Conservation (phyloP, 2,329 filamentous ascomycete genomes). For the Alternaria triticina region DNA sequence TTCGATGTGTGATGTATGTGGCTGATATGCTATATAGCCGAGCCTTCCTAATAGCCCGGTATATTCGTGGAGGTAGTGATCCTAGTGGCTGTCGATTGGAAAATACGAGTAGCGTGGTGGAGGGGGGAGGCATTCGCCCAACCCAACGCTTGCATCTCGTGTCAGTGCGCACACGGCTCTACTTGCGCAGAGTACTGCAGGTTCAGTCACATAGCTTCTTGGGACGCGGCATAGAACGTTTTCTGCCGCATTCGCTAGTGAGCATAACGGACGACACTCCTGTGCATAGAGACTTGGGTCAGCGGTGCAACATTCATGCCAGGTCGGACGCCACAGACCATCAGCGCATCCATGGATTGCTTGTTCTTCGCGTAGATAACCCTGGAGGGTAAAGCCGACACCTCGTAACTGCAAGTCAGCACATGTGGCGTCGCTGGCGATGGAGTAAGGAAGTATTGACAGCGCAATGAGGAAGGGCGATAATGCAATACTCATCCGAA, state of each 20-base stretch:
- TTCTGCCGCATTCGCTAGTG: constrained; percentile 7
- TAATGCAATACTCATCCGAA: neutral
- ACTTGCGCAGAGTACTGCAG: neutral
- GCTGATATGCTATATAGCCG: neutral
- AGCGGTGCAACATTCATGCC: constrained; percentile 21
- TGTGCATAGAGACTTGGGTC: neutral
- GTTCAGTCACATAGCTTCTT: neutral
- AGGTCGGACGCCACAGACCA: constrained; percentile 9
- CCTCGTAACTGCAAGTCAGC: constrained; percentile 32
- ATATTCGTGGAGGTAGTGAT: neutral
- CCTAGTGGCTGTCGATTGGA: constrained; percentile 5
- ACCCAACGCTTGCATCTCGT: constrained; percentile 4
- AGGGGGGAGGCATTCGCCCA: neutral
- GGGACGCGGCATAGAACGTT: neutral
- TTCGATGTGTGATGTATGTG: neutral
- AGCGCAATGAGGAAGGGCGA: constrained; percentile 11
- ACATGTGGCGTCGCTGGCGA: constrained; percentile 21
- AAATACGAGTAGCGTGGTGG: constrained; percentile 15
- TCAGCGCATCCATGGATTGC: constrained; percentile 11
- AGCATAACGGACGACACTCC: neutral
- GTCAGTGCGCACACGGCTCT: neutral
- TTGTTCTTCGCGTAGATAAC: constrained; percentile 25
- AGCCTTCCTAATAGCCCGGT: neutral
- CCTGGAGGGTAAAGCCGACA: constrained; percentile 14
- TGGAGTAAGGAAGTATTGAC: constrained; percentile 13